phyloP scores from a whole-genome alignment of 23 red algal species.

The Pyropia haitanensis region DNA sequence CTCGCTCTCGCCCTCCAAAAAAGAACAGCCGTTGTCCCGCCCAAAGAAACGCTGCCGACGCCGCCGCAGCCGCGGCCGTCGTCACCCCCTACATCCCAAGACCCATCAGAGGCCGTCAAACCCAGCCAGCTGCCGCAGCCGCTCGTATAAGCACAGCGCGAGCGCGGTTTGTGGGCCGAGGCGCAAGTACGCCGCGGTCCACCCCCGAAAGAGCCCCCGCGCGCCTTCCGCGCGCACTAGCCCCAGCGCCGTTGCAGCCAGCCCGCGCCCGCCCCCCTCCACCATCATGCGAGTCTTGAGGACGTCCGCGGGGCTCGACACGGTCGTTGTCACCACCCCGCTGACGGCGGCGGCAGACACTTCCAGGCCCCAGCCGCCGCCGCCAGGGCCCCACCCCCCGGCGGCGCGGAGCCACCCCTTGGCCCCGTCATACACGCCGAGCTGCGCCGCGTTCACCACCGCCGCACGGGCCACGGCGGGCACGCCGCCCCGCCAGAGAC shows the following conservation, averaged over 20 bases:
- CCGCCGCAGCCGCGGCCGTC: too few relatives aligned
- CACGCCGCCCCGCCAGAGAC: constrained; percentile 5
- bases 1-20: too few relatives aligned
- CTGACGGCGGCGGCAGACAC: constrained; percentile 4
- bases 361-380: neutral
- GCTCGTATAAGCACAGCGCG: constrained; percentile 28
- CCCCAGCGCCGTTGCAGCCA: neutral
- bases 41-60: too few relatives aligned
- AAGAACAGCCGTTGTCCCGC: too few relatives aligned
- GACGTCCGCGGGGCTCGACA: constrained; percentile 10
- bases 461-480: constrained; percentile 14
- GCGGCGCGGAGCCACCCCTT: constrained; percentile 1
- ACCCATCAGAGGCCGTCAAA: too few relatives aligned
- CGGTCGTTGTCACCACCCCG: constrained; percentile 16
- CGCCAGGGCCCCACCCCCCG: neutral
- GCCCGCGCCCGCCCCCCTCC: neutral
- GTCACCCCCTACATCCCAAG: too few relatives aligned
- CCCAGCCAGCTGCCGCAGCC: neutral
- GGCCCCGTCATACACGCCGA: constrained; percentile 15
- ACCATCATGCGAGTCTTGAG: constrained; percentile 24
- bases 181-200: constrained; percentile 15
- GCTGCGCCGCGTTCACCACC: constrained; percentile 12
- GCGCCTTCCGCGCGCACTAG: constrained; percentile 4
- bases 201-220: constrained; percentile 13
- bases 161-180: constrained; percentile 24